phyloP scores from a whole-genome alignment of 345 rosid genomes.

The Euphorbia peplus region DNA sequence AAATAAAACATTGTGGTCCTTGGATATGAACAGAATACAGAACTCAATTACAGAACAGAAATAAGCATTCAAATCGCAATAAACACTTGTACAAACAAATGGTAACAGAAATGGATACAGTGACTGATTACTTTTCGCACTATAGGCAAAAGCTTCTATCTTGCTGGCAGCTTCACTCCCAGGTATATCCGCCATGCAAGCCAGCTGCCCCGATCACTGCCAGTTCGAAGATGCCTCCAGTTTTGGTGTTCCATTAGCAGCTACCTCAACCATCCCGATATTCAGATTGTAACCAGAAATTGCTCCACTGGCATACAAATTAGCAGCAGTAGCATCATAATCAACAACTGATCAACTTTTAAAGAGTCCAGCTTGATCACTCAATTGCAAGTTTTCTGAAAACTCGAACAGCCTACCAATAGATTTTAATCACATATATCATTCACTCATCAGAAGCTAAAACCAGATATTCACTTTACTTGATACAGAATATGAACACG shows the following conservation, averaged over 20 bases:
- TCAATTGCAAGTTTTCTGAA: slow-evolving; percentile 23
- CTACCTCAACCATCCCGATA: slow-evolving; percentile 59
- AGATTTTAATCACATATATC: slow-evolving; percentile 69
- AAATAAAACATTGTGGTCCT: too few relatives aligned
- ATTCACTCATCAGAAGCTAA: slow-evolving; percentile 23
- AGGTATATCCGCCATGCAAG: slow-evolving; percentile 42
- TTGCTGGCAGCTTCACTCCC: slow-evolving; percentile 31
- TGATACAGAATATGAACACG: slow-evolving; percentile 23
- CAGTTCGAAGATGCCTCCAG: slow-evolving; percentile 29
- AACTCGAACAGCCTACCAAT: slow-evolving; percentile 44
- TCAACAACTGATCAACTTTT: slow-evolving; percentile 29
- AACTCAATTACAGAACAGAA: too few relatives aligned
- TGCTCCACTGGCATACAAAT: slow-evolving; percentile 25
- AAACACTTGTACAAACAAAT: too few relatives aligned
- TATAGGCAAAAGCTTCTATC: slow-evolving; percentile 34
- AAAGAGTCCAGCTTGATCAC: slow-evolving; percentile 7
- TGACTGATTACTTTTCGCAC: slow-evolving; percentile 69
- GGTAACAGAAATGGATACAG: slow-evolving; percentile 11
- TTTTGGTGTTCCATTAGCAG: slow-evolving; percentile 37
- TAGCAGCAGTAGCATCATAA: background rate
- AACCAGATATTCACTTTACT: slow-evolving; percentile 37
- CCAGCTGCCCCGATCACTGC: slow-evolving; percentile 73
- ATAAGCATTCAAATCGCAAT: too few relatives aligned
- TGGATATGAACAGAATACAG: too few relatives aligned
- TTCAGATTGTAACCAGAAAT: slow-evolving; percentile 37